Percentiles rank a stretch among this genome's conserved stretches.
phyloP scores from a whole-genome alignment of 2,329 filamentous ascomycete genomes.

The Pleomassaria siparia region DNA sequence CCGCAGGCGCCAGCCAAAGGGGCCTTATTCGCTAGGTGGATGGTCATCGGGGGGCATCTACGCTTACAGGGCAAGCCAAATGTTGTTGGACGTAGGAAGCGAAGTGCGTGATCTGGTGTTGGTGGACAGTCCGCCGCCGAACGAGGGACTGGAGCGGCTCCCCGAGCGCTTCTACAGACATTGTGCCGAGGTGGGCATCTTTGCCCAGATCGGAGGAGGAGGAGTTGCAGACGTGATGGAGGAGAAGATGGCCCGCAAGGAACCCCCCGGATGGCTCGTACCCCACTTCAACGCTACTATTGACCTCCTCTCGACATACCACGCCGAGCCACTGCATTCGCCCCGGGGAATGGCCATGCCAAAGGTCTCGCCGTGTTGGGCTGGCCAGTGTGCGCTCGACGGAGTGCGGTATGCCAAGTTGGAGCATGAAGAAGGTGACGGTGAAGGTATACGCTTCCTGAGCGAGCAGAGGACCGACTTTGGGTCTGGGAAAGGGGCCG shows the following conservation, averaged over 20 bases:
- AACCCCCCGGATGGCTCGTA: constrained; percentile 49
- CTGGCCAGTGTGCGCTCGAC: constrained; percentile 49
- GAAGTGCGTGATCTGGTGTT: constrained; percentile 23
- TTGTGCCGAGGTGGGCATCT: constrained; percentile 50
- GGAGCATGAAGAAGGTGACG: neutral
- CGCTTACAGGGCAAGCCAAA: constrained; percentile 35
- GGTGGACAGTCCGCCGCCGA: constrained; percentile 28
- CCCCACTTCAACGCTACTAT: constrained; percentile 56
- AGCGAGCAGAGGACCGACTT: constrained; percentile 51
- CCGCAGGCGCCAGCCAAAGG: constrained; percentile 42
- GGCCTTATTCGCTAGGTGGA: constrained; percentile 43
- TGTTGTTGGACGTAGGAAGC: constrained; percentile 17
- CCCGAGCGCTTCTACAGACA: constrained; percentile 57
- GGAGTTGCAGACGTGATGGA: neutral
- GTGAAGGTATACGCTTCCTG: constrained; percentile 51
- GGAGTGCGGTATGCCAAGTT: constrained; percentile 34
- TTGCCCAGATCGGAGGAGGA: constrained; percentile 20
- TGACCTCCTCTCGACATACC: constrained; percentile 50
- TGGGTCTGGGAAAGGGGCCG: constrained; percentile 51
- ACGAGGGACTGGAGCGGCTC: constrained; percentile 58
- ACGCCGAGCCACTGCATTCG: constrained; percentile 18
- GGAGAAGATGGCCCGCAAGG: constrained; percentile 15
- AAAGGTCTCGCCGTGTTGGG: constrained; percentile 50
- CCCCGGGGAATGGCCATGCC: constrained; percentile 29
- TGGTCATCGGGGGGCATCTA: constrained; percentile 43